Conservation (phyloP, 2,329 filamentous ascomycete species). For the Waltergamsia citrina region DNA sequence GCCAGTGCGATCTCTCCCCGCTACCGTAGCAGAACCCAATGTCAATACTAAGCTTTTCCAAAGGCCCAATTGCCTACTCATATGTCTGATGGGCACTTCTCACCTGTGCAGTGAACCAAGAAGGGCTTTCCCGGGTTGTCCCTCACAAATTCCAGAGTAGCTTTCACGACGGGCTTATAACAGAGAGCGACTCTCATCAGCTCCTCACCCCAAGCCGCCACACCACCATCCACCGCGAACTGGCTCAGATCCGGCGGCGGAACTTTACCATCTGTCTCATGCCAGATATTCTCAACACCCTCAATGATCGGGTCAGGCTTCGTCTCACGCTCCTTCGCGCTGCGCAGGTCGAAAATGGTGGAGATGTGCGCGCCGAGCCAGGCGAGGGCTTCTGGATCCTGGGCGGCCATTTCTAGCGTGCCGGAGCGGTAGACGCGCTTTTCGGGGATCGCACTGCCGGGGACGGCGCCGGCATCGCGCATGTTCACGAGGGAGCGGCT, state of each 20-base stretch:
- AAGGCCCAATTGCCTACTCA: no score
- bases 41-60: no score
- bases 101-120: conserved; percentile 46
- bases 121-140: conserved; percentile 34
- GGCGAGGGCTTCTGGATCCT: conserved; percentile 19
- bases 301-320: conserved; percentile 33
- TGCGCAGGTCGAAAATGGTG: conserved; percentile 42
- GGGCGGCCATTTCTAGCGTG: conserved; percentile 22
- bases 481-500: conserved; percentile 39
- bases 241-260: conserved; percentile 23
- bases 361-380: conserved; percentile 26
- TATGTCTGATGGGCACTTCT: conserved; percentile 12
- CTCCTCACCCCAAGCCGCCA: conserved; percentile 32
- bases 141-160: conserved; percentile 36
- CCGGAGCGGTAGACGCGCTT: conserved; percentile 37
- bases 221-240: conserved; percentile 35
- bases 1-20: conserved; percentile 45
- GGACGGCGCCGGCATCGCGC: conserved; percentile 38
- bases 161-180: conserved; percentile 30
- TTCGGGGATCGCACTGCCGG: conserved; percentile 27
- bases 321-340: conserved; percentile 27
- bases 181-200: conserved; percentile 34
- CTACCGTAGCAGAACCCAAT: no score
- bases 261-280: conserved; percentile 21
- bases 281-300: conserved; percentile 36